These are phyloP conservation scores for Closterium sp. DNA, from an alignment of 139 green algal species.

Conservation along the genomic window DNA sequence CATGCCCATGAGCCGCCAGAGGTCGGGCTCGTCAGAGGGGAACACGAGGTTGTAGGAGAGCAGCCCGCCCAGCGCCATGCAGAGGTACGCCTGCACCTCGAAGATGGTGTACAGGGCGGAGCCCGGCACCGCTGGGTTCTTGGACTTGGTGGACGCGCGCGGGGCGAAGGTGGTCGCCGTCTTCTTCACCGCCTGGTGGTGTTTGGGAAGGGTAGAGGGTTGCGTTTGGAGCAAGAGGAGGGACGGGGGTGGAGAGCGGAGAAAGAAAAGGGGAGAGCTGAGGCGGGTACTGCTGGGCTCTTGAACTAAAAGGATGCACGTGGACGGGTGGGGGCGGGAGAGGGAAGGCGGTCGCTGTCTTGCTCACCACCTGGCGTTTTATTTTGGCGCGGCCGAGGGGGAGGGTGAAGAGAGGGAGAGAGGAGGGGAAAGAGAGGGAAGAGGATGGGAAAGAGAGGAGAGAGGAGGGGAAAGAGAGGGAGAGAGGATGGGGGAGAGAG, in stretches of 20 bases:
- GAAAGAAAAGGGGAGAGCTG: no score
- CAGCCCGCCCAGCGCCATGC: slow-evolving; percentile 72
- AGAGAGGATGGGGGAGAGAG: no score
- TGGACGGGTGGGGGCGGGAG: no score
- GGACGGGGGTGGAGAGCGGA: neutral
- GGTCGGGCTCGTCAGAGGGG: slow-evolving; percentile 84
- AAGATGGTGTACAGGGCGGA: slow-evolving; percentile 69
- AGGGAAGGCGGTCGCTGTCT: neutral
- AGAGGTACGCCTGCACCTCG: slow-evolving; percentile 75
- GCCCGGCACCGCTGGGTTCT: slow-evolving; percentile 86
- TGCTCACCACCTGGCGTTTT: neutral
- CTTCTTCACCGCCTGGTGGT: neutral
- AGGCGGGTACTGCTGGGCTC: no score
- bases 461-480: neutral
- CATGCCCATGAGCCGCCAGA: slow-evolving; percentile 92
- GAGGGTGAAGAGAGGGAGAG: neutral
- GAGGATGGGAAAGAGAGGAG: no score
- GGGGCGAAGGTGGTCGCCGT: slow-evolving; percentile 37
- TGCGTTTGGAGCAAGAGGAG: neutral
- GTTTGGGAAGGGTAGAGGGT: neutral
- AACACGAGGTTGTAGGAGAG: slow-evolving; percentile 95
- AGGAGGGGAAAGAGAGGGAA: no score
- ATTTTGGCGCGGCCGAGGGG: no score
- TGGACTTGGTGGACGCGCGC: slow-evolving; percentile 53
- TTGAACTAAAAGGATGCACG: no score